These are phyloP conservation scores for Postia placenta DNA, from an alignment of 768 basidiomycete genomes.

Conservation along the genomic window DNA sequence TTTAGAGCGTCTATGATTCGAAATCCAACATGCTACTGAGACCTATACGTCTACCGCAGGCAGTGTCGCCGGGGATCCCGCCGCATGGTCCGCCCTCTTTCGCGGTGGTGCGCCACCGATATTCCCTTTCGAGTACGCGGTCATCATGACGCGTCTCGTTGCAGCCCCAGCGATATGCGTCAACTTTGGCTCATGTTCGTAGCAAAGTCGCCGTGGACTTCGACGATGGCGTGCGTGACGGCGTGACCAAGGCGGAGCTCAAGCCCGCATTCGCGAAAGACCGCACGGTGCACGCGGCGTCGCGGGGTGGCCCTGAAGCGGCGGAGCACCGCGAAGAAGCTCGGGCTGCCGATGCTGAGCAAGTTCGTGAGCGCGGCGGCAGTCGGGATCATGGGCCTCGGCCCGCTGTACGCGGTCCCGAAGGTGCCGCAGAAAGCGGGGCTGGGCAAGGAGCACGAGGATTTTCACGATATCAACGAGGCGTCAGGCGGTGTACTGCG, in stretches of 20 bases:
- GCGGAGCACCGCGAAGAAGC: conserved; percentile 72
- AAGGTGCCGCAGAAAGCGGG: conserved; percentile 62
- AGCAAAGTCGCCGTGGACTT: conserved; percentile 63
- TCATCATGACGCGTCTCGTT: no score
- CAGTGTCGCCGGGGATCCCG: no score
- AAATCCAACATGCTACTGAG: no score
- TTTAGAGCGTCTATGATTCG: no score
- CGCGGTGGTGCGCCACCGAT: no score
- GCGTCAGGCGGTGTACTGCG: conserved; percentile 78
- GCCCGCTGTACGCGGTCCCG: conserved; percentile 86
- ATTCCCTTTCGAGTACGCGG: no score
- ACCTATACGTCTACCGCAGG: no score
- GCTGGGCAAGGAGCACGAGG: conserved; percentile 63
- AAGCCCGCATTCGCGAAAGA: conserved; percentile 81
- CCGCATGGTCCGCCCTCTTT: no score
- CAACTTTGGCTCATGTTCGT: background rate
- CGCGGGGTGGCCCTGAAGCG: conserved; percentile 78
- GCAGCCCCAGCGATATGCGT: background rate
- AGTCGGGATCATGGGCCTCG: conserved; percentile 89
- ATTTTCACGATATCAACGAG: conserved; percentile 91
- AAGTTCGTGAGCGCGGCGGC: conserved; percentile 70
- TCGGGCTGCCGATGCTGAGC: conserved; percentile 82
- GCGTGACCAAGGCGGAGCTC: conserved; percentile 74
- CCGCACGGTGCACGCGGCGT: conserved; percentile 84
- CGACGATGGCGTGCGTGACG: conserved; percentile 85